Percentiles rank a stretch among this genome's conserved stretches.
These are phyloP conservation scores for Sonneratia caseolaris DNA, from an alignment of 345 rosid species.

Conservation along the genomic window DNA sequence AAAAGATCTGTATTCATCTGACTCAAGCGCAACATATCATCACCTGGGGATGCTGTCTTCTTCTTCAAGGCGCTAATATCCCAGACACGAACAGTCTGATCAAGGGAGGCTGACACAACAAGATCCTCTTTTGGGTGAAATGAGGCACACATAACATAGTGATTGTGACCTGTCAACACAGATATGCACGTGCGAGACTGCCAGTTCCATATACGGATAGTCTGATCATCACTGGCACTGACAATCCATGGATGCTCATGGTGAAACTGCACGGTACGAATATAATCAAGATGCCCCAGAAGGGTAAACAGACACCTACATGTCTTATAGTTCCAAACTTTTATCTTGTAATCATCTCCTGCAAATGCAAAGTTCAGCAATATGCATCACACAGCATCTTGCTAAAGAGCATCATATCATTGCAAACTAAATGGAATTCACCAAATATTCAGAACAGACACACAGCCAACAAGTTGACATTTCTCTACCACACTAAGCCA, in stretches of 20 bases:
- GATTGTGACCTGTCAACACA: conserved; percentile 93
- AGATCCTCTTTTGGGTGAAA: conserved; percentile 97
- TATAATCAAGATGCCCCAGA: conserved; percentile 95
- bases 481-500: background rate
- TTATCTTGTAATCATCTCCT: conserved; percentile 97
- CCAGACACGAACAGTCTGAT: conserved; percentile 98
- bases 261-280: conserved; percentile 94
- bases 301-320: conserved; percentile 89
- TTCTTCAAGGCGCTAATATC: conserved; percentile 83
- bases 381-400: background rate
- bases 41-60: conserved; percentile 86
- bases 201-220: conserved; percentile 99
- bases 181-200: conserved; percentile 94
- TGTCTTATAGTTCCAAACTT: conserved; percentile 93
- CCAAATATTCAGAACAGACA: background rate
- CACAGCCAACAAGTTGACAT: background rate
- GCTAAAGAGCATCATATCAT: background rate
- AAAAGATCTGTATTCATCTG: conserved; percentile 92
- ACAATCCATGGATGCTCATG: conserved; percentile 98
- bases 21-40: conserved; percentile 73
- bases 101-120: conserved; percentile 90
- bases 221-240: conserved; percentile 98
- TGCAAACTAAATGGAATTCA: background rate
- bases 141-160: conserved; percentile 97
- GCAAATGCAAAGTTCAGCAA: conserved; percentile 17